These are phyloP conservation scores for Prunus mira DNA, from an alignment of 306 rosid genomes.

Conservation along the genomic window DNA sequence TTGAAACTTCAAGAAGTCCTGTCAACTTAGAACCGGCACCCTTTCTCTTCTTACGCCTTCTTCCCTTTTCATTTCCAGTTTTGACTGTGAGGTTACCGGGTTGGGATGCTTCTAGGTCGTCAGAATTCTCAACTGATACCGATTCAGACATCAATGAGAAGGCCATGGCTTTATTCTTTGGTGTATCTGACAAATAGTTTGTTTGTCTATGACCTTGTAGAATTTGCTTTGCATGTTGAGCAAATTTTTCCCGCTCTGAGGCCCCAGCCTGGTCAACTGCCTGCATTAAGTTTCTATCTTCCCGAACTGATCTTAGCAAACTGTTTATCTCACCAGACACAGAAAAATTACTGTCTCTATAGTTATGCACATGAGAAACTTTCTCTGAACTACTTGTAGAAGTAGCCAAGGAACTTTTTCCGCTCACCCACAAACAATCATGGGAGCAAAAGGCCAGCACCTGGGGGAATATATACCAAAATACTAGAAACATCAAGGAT, in stretches of 20 bases:
- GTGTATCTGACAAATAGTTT: constrained; percentile 30
- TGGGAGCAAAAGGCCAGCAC: constrained; percentile 31
- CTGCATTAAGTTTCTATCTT: constrained; percentile 30
- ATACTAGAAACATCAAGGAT: constrained; percentile 37
- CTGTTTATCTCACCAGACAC: constrained; percentile 38
- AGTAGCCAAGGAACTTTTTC: constrained; percentile 31
- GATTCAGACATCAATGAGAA: constrained; percentile 34
- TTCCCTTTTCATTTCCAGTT: constrained; percentile 72
- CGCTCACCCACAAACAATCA: constrained; percentile 42
- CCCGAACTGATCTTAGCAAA: constrained; percentile 28
- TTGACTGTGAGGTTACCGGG: constrained; percentile 48
- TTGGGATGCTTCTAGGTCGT: constrained; percentile 42
- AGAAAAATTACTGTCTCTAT: constrained; percentile 41
- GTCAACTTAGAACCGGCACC: constrained; percentile 46
- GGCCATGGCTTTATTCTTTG: constrained; percentile 33
- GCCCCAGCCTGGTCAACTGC: constrained; percentile 29
- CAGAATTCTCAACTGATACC: constrained; percentile 31
- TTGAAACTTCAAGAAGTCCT: constrained; percentile 73
- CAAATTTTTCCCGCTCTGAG: constrained; percentile 27
- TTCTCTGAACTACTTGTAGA: constrained; percentile 32
- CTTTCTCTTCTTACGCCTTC: constrained; percentile 70
- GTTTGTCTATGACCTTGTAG: constrained; percentile 26
- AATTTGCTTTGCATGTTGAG: constrained; percentile 26
- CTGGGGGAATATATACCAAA: constrained; percentile 51
- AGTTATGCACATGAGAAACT: constrained; percentile 26